Evolutionary conservation across 106 monocot species (phyloP), one percentile per base, ranked within the genome.

Genomic region (Iris macrosiphon): DNA sequence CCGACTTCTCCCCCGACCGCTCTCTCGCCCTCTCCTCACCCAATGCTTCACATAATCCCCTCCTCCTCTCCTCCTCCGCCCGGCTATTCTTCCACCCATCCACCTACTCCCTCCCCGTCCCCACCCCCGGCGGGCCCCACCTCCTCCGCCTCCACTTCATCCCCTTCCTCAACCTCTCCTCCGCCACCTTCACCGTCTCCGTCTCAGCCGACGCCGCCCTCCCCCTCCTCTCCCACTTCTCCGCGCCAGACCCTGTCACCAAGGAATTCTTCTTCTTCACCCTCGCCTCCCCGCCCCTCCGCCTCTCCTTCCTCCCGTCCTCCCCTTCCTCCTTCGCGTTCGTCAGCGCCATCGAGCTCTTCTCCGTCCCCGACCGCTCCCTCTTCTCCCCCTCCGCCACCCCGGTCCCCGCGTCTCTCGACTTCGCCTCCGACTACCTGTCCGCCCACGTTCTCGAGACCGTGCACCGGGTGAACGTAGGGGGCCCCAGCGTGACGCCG

Each of bases 281-380:
- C 33, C 27, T 31, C 17, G 7, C 11, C 42, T 8, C 16, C 29
- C 29, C 62, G 15, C 3, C 35, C 8, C 17, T 29, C 31, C 46
- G 40, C 27, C 24, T 39, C 42, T 26, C 52, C 34, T 20, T 29
- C 37, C 50, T 49, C 26, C 50, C 49, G 7, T 2, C 27, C 6
- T 1, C 26, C 6, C 59, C 37, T 26, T 2, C 33, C 42, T 28
- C 57, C 43, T 15, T 40, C 51, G 63, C 68, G n/a, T 68, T 51
- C 49, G 7, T 68, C 19, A 68, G 45, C 49, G 40, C 68, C 4
- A 32, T 68, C 14, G 68, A 68, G 30, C 30, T 75, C 42, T 49
- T 62, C 49, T 63, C 75, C 40, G 27, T 23, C 18, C 75, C 75
- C 5, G 49, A 22, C 6, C 11, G 46, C 23, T 38, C 66, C 21